Base-by-base conservation (phyloP, 352 stramenopile species). In the Globisporangium echinulatum region DNA sequence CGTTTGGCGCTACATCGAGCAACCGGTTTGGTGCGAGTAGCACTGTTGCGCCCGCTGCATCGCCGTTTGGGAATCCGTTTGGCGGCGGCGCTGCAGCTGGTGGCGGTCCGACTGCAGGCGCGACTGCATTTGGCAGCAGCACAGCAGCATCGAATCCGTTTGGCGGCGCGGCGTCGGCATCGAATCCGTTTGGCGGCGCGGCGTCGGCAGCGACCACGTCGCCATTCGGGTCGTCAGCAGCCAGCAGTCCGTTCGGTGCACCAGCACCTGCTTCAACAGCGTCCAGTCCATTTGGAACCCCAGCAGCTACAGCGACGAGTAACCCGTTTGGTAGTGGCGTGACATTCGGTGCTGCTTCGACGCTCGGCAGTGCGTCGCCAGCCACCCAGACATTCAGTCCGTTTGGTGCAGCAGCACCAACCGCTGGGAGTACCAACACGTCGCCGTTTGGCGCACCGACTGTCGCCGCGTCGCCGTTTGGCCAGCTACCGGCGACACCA, bases 311-410 rank as follows among this genome's bases (percentile, higher is more conserved):
- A 25, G 19, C 19, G 19, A 25, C 19, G 19, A 25, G 19, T 2
- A 52, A 52, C 13, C 63, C 71, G 17, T 86, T 84, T 56, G 70
- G 64, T 5, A 61, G 63, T 36, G 50, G 65, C 46, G 59, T 54
- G 8, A 56, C 61, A 17, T 54, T 53, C 19, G 49, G 49, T 17
- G 49, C n/a, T 39, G 4, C 49, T 7, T 36, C 49, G 8, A 39
- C 7, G 14, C 69, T 25, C 19, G 19, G 19, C 19, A 25, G 19
- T 25, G 19, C 14, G 62, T 63, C 9, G 56, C 69, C 5, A n/a
- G 1, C 19, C 19, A 25, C 19, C 19, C 19, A 25, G 19, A 25
- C 19, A 1, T 25, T 25, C 19, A 25, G 19, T 25, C 19, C 19
- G 19, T 77, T 80, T 59, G 69, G 62, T 40, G 40, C 70, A 17